Evolutionary conservation across 306 rosid genomes (phyloP).

Genomic region (Malus orientalis): DNA sequence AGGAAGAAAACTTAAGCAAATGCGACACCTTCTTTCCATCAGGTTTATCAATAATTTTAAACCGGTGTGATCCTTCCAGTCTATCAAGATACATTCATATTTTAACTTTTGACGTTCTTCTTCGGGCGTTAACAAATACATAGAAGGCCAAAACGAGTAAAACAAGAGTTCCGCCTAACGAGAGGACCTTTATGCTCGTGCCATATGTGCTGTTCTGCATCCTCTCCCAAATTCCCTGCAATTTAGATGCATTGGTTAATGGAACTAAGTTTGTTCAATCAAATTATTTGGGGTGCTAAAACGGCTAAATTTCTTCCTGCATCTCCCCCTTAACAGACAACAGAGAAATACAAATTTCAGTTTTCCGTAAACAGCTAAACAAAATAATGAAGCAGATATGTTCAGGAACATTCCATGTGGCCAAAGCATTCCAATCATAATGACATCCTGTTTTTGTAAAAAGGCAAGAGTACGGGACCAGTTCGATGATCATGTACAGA

Average conservation of each 20-base stretch:
- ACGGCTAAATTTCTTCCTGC: neutral
- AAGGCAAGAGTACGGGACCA: neutral
- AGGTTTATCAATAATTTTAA: conserved; percentile 5
- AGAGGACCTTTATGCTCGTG: conserved; percentile 26
- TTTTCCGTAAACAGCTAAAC: neutral
- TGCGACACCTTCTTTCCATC: neutral
- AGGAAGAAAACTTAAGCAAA: neutral
- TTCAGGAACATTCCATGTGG: neutral
- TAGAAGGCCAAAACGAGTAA: conserved; percentile 30
- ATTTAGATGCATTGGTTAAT: conserved; percentile 1
- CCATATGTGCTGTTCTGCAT: conserved; percentile 22
- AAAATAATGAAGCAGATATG: neutral
- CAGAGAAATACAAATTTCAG: neutral
- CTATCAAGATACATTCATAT: conserved; percentile 20
- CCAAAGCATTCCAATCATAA: neutral
- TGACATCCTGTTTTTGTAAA: neutral
- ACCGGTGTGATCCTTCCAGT: conserved; percentile 3
- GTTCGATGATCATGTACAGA: neutral
- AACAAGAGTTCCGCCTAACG: conserved; percentile 26
- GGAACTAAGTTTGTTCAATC: neutral
- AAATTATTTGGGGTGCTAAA: neutral
- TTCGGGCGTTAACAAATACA: conserved; percentile 52
- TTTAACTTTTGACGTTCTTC: conserved; percentile 70
- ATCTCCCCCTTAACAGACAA: neutral
- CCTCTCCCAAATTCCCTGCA: conserved; percentile 57